Percentiles rank a stretch among this genome's conserved stretches.
These are phyloP conservation scores for Macaranga tanarius DNA, from an alignment of 441 rosid species.

Conservation along the genomic window DNA sequence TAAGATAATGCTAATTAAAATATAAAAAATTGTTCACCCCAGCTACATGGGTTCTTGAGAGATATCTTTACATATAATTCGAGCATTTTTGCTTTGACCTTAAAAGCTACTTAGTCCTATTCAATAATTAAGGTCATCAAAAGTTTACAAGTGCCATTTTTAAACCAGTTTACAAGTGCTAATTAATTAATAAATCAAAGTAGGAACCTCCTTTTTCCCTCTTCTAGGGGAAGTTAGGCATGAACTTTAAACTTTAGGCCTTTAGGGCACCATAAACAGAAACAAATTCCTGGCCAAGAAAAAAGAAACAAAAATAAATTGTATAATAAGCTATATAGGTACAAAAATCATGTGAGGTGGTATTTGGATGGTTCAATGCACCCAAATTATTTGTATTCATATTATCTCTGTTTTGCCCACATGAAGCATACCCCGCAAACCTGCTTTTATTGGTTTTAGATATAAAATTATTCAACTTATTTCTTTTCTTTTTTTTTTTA, in stretches of 20 bases:
- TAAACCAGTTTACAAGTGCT: too few species aligned
- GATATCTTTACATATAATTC: too few species aligned
- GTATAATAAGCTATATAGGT: background rate
- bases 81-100: too few species aligned
- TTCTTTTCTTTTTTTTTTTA: background rate
- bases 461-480: background rate
- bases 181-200: too few species aligned
- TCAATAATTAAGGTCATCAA: too few species aligned
- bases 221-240: background rate
- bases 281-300: background rate
- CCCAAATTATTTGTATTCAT: conserved; percentile 18
- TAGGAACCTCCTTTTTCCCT: too few species aligned
- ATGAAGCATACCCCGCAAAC: conserved; percentile 27
- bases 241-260: background rate
- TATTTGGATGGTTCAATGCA: conserved; percentile 28
- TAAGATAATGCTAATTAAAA: too few species aligned
- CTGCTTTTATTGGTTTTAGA: conserved; percentile 16
- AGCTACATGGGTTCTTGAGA: too few species aligned
- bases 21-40: too few species aligned
- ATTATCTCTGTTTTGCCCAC: conserved; percentile 23
- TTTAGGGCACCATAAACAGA: background rate
- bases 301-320: too few species aligned
- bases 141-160: too few species aligned
- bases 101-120: too few species aligned
- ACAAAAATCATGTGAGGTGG: conserved; percentile 33